Evolutionary conservation across 2,329 filamentous ascomycete genomes (phyloP).

Genomic region (Cytospora piceae): DNA sequence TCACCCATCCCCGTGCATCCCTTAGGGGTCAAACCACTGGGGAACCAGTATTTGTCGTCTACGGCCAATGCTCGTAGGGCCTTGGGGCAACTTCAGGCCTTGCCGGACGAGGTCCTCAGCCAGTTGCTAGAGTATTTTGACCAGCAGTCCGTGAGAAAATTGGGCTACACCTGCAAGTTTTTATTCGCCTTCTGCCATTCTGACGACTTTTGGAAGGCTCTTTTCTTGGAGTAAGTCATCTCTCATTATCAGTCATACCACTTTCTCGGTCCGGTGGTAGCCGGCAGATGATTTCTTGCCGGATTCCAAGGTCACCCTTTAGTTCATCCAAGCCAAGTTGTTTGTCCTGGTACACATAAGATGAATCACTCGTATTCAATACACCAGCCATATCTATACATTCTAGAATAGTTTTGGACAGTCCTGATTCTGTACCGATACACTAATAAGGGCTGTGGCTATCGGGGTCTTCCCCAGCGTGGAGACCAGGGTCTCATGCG

Average conservation of each 20-base stretch:
- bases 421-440: not conserved
- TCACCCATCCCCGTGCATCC: slow-evolving; percentile 75
- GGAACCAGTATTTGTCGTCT: slow-evolving; percentile 75
- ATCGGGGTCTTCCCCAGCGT: not conserved
- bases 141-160: slow-evolving; percentile 58
- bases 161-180: slow-evolving; percentile 82
- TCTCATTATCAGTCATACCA: slow-evolving; percentile 11
- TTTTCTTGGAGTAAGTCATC: slow-evolving; percentile 79
- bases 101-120: slow-evolving; percentile 83
- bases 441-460: not conserved
- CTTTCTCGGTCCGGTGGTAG: not conserved
- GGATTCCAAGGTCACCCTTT: not conserved
- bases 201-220: slow-evolving; percentile 86
- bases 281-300: not conserved
- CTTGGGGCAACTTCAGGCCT: slow-evolving; percentile 65
- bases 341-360: not conserved
- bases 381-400: not conserved
- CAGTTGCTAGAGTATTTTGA: slow-evolving; percentile 78
- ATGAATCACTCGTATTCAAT: not conserved
- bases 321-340: not conserved
- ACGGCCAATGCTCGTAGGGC: slow-evolving; percentile 67
- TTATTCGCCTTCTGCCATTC: slow-evolving; percentile 82
- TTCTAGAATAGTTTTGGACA: not conserved
- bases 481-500: not conserved
- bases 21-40: slow-evolving; percentile 81